Conservation (phyloP, 192 early-diverging fungal species). For the Mortierella claussenii region DNA sequence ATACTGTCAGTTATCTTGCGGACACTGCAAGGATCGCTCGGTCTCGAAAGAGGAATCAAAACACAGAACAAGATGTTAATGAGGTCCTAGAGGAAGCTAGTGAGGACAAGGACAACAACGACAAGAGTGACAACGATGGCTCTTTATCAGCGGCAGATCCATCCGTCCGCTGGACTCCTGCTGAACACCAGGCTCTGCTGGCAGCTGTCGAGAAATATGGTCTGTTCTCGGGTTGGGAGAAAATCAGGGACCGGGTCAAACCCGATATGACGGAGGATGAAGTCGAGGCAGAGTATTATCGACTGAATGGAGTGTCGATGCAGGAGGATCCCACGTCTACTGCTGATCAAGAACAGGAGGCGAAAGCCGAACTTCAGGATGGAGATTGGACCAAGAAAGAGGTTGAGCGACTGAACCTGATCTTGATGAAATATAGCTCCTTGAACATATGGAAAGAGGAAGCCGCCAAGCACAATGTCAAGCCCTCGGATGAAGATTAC, state of each 20-base stretch:
- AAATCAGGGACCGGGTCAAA: conserved; percentile 29
- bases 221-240: conserved; percentile 37
- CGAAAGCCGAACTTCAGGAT: neutral
- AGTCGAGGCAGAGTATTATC: conserved; percentile 44
- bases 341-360: neutral
- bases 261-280: conserved; percentile 17
- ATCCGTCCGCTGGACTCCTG: conserved; percentile 14
- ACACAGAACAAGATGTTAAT: no score
- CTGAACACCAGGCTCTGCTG: conserved; percentile 26
- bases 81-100: no score
- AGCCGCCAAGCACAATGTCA: conserved; percentile 5
- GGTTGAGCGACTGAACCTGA: conserved; percentile 1
- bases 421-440: conserved; percentile 42
- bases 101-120: neutral
- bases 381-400: conserved; percentile 22
- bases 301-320: conserved; percentile 18
- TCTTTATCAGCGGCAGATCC: neutral
- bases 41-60: no score
- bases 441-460: conserved; percentile 17
- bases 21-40: conserved; percentile 7
- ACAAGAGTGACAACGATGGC: neutral
- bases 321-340: neutral
- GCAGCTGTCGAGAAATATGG: conserved; percentile 38
- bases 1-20: conserved; percentile 16
- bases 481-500: conserved; percentile 15